Evolutionary conservation across 371 early-diverging fungal genomes (phyloP), one percentile per base, ranked within the genome.

Genomic region (Paraphysoderma sedebokerense): DNA sequence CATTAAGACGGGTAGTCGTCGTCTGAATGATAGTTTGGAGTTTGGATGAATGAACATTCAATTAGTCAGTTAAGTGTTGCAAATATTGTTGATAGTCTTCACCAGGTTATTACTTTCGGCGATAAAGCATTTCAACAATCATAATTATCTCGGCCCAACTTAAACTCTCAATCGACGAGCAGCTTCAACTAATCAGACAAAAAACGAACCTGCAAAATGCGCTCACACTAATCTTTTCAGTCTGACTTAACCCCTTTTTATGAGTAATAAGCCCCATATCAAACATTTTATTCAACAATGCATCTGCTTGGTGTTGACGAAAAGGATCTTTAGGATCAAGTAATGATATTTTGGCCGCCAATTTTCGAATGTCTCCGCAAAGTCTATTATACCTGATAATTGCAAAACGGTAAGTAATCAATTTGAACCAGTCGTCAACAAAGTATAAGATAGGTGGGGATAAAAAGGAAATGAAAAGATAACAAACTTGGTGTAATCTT

Each of bases 1-100:
- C 87, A 99, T 84, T 29, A 99, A 80, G 46, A 92, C 79, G 17
- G 98, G 90, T 30, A 98, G 61, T 42, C 98, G 73, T 49, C 98
- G 76, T 47, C 92, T 66, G 50, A n/a, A 27, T 5, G 3, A 12
- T 32, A 15, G 32, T 12, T 0, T 3, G 13, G 51, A n/a, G n/a
- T n/a, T n/a, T n/a, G n/a, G n/a, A n/a, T 22, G 35, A 9, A 29
- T 20, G 11, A 9, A 5, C 9, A 36, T 1, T 2, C 37, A 20
- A 5, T 19, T 36, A 13, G 40, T 40, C 35, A 45, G 15, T 13
- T 19, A n/a, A n/a, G n/a, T n/a, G n/a, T n/a, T n/a, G n/a, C n/a
- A n/a, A n/a, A n/a, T n/a, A n/a, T n/a, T n/a, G n/a, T n/a, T n/a
- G n/a, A n/a, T n/a, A n/a, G n/a, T n/a, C n/a, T n/a, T n/a, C n/a